Evolutionary conservation across 352 stramenopile species (phyloP).

Genomic region (Halophytophthora polymorphica): DNA sequence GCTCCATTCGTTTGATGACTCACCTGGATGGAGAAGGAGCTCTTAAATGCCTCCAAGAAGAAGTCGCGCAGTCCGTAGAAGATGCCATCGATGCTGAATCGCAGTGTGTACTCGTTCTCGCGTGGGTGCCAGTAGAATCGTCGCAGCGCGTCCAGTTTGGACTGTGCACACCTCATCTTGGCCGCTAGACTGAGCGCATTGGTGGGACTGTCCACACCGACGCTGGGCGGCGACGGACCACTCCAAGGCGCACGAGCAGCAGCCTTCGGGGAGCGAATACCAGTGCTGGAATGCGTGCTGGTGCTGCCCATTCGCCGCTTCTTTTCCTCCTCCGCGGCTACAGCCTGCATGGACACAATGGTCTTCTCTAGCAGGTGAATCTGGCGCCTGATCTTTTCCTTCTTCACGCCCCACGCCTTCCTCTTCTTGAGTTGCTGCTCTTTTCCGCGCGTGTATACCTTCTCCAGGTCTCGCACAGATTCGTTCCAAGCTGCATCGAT

Average conservation of each 20-base stretch:
- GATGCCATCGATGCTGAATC: constrained; percentile 76
- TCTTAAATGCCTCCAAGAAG: constrained; percentile 58
- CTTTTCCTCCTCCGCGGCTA: constrained; percentile 48
- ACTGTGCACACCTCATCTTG: constrained; percentile 61
- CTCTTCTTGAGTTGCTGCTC: constrained; percentile 37
- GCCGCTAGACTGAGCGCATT: constrained; percentile 50
- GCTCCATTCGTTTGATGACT: constrained; percentile 71
- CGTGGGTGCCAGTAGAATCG: constrained; percentile 67
- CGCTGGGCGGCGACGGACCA: constrained; percentile 9
- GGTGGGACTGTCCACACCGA: constrained; percentile 31
- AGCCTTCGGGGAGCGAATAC: constrained; percentile 9
- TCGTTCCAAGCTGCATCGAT: constrained; percentile 53
- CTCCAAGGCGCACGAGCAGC: constrained; percentile 18
- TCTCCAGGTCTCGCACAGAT: constrained; percentile 43
- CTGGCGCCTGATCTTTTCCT: constrained; percentile 64
- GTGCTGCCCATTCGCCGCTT: constrained; percentile 34
- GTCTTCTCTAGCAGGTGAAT: constrained; percentile 71
- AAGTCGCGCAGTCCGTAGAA: constrained; percentile 78
- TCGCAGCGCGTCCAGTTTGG: constrained; percentile 67
- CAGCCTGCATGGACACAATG: constrained; percentile 58
- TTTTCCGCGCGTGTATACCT: constrained; percentile 46
- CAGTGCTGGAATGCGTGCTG: constrained; percentile 25
- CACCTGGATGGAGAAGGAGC: constrained; percentile 55
- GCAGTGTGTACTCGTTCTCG: constrained; percentile 71
- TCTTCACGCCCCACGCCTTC: constrained; percentile 54